These are phyloP conservation scores for Sphaerulina vaccinii DNA, from an alignment of 2,329 filamentous ascomycete genomes.

Conservation along the genomic window DNA sequence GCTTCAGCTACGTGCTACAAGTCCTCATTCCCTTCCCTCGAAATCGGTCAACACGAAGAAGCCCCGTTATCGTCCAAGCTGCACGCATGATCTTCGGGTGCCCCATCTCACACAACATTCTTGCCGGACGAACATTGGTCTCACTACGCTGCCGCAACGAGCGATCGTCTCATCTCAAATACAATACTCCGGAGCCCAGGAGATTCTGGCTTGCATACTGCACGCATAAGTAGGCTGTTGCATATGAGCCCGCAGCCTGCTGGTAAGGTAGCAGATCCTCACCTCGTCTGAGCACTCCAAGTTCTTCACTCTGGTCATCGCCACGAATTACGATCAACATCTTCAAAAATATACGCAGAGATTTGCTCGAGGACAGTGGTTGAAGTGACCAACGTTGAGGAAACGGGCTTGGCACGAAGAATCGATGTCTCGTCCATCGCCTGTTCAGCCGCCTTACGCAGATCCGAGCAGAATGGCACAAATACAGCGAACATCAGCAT, in stretches of 20 bases:
- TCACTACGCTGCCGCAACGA: constrained; percentile 19
- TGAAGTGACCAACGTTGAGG: not conserved
- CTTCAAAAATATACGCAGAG: not conserved
- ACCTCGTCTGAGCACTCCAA: constrained; percentile 2
- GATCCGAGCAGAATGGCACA: constrained; percentile 45
- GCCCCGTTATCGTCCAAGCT: constrained; percentile 19
- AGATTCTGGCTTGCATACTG: constrained; percentile 12
- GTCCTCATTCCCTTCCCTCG: constrained; percentile 11
- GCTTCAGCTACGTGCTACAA: constrained; percentile 21
- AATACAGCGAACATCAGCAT: constrained; percentile 44
- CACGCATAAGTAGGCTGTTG: constrained; percentile 16
- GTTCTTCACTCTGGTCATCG: constrained; percentile 3
- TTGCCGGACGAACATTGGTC: constrained; percentile 18
- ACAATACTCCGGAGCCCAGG: constrained; percentile 21
- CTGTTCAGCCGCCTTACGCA: constrained; percentile 42
- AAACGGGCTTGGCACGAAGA: not conserved
- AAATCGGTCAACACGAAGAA: constrained; percentile 16
- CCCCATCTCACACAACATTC: constrained; percentile 24
- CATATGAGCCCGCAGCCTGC: constrained; percentile 19
- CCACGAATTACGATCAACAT: not conserved
- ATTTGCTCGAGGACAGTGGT: too few species aligned
- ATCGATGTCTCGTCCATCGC: constrained; percentile 35
- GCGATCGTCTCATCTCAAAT: constrained; percentile 21
- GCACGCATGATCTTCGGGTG: constrained; percentile 24
- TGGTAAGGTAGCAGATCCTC: constrained; percentile 11